phyloP scores from a whole-genome alignment of 192 early-diverging fungal species.

The Pilaira anomala region DNA sequence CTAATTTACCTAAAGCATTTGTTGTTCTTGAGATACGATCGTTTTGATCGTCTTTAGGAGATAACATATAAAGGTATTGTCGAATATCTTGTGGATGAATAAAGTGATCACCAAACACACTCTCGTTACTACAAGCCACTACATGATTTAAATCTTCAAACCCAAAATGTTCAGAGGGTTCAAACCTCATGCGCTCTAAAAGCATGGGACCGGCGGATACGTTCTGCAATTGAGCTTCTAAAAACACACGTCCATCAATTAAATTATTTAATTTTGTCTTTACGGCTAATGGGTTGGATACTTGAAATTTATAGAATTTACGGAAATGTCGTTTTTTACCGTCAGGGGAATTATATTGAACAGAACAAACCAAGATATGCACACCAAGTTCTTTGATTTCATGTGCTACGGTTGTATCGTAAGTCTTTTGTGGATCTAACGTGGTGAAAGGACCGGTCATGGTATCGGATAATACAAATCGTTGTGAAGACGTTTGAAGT shows the following conservation, averaged over 20 bases:
- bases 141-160: constrained; percentile 62
- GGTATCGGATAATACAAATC: constrained; percentile 73
- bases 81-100: constrained; percentile 78
- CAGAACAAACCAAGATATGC: constrained; percentile 86
- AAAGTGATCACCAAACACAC: constrained; percentile 53
- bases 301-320: constrained; percentile 96
- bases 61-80: constrained; percentile 88
- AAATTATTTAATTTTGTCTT: constrained; percentile 94
- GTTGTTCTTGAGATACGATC: constrained; percentile 65
- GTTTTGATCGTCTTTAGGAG: constrained; percentile 52
- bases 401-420: constrained; percentile 79
- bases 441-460: constrained; percentile 26
- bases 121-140: constrained; percentile 15
- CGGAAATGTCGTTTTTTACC: constrained; percentile 70
- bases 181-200: constrained; percentile 86
- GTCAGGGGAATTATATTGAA: constrained; percentile 72
- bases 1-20: constrained; percentile 86
- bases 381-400: constrained; percentile 95
- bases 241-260: constrained; percentile 61
- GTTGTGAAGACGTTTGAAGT: constrained; percentile 83
- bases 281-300: constrained; percentile 90
- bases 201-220: constrained; percentile 74
- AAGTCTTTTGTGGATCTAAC: constrained; percentile 66
- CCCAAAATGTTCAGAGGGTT: constrained; percentile 69
- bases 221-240: constrained; percentile 96